Conservation (phyloP, 2,329 filamentous ascomycete species). For the Aspergillus sp. region DNA sequence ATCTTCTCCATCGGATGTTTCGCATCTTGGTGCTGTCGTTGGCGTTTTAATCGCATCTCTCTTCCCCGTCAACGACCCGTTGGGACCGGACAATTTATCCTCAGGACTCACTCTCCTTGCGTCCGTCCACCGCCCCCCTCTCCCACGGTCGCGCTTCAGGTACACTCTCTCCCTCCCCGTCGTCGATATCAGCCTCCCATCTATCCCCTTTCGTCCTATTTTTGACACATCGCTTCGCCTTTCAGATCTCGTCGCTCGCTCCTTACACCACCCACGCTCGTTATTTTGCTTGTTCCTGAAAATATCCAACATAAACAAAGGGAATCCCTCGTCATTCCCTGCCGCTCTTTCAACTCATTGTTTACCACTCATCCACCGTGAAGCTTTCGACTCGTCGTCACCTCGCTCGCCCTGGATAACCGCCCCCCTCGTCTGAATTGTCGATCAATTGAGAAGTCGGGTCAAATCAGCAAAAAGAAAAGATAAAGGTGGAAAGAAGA, state of each 20-base stretch:
- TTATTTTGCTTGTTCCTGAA: constrained; percentile 17
- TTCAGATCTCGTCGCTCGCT: constrained; percentile 27
- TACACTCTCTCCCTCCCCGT: too few species aligned
- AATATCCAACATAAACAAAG: constrained; percentile 2
- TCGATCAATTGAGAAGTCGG: background rate
- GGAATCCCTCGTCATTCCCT: constrained; percentile 12
- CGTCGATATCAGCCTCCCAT: background rate
- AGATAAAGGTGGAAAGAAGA: too few species aligned
- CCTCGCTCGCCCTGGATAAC: constrained; percentile 6
- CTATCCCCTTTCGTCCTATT: constrained; percentile 1
- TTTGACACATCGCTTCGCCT: constrained; percentile 9
- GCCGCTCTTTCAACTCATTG: constrained; percentile 24
- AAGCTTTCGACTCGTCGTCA: background rate
- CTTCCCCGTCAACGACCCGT: constrained; percentile 26
- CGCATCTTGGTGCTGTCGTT: constrained; percentile 29
- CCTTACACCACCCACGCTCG: constrained; percentile 25
- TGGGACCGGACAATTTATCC: constrained; percentile 22
- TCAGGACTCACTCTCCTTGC: constrained; percentile 19
- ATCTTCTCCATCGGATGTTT: constrained; percentile 13
- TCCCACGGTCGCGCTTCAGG: constrained; percentile 23
- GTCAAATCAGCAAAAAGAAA: background rate
- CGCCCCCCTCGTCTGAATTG: background rate
- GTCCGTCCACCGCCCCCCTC: constrained; percentile 9
- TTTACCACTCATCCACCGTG: constrained; percentile 1
- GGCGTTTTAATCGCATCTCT: constrained; percentile 20